Evolutionary conservation across 2,329 filamentous ascomycete species (phyloP).

Genomic region (Paecilomyces niveus): DNA sequence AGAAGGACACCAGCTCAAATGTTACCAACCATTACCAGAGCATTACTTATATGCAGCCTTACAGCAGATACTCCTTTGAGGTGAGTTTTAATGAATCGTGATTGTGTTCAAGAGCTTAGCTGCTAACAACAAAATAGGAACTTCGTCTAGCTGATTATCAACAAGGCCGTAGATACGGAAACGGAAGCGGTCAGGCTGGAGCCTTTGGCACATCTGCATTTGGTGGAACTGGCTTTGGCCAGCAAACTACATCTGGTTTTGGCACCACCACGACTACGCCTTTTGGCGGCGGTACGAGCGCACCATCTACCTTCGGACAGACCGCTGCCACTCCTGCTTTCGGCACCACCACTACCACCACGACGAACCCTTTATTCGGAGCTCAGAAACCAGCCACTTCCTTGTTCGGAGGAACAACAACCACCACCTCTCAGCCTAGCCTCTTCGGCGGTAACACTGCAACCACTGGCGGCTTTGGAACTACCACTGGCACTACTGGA

Average conservation of each 20-base stretch:
- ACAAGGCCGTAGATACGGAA: slow-evolving; percentile 77
- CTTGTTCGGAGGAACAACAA: slow-evolving; percentile 26
- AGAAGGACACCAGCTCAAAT: slow-evolving; percentile 36
- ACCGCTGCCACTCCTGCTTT: slow-evolving; percentile 34
- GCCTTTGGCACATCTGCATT: slow-evolving; percentile 69
- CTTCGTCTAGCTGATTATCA: slow-evolving; percentile 79
- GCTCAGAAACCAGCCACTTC: slow-evolving; percentile 35
- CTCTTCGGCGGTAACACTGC: slow-evolving; percentile 36
- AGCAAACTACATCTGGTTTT: slow-evolving; percentile 34
- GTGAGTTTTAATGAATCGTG: not conserved
- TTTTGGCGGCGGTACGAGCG: slow-evolving; percentile 31
- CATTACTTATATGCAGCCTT: slow-evolving; percentile 42
- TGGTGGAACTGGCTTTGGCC: slow-evolving; percentile 40
- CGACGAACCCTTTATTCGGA: slow-evolving; percentile 36
- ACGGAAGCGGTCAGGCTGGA: slow-evolving; percentile 69
- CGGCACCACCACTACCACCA: slow-evolving; percentile 19
- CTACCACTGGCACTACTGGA: slow-evolving; percentile 16
- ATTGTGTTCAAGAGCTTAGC: not conserved
- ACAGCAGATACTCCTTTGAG: slow-evolving; percentile 81
- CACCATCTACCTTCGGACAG: slow-evolving; percentile 38
- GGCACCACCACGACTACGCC: slow-evolving; percentile 36
- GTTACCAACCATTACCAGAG: slow-evolving; percentile 42
- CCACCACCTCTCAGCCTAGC: slow-evolving; percentile 25
- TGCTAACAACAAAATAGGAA: slow-evolving; percentile 32
- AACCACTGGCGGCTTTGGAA: slow-evolving; percentile 22